Base-by-base conservation (phyloP, 2,329 filamentous ascomycete genomes). In the Diaporthe sp. region DNA sequence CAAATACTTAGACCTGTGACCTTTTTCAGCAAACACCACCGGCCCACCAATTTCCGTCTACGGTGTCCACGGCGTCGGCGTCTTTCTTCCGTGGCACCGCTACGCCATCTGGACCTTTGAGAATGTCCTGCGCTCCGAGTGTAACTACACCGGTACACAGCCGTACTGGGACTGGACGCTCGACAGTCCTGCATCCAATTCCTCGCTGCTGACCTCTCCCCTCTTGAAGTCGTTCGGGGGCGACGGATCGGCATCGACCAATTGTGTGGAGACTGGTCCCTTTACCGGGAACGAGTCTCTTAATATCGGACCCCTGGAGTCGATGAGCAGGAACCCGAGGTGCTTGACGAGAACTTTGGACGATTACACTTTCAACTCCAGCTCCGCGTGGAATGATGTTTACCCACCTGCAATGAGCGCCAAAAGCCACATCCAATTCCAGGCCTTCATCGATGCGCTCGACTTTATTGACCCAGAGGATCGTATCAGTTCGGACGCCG, bases 21-120 rank as follows among this genome's bases (percentile, higher is more conserved):
- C 6, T 13, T 1, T 57, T 57, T 20, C 15, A 57, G 53, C 53
- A 15, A 57, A 57, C 53, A 57, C 28, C 15, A 34, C 53, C 0
- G 53, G 53, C 28, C 53, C 53, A 22, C 28, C 53, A 2, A 28
- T 57, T 3, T 57, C 53, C 10, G 28, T 57, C 0, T 57, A 57
- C 17, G 53, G 13, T 3, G 53, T 83, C 31, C 83, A 84, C 72
- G 73, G 71, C 28, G 81, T 81, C 10, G 80, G 80, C 65, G 51
- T 78, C 70, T 84, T 85, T 75, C 78, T 85, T n/a, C 81, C 83
- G 0, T 85, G 83, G 79, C 83, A 85, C 57, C 80, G 83, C 17
- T 83, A 81, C 73, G 83, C 81, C 65, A 61, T 84, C 51, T 79
- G 78, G 22, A 77, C 80, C 22, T 82, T 84, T 72, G 83, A 83